phyloP scores from a whole-genome alignment of 352 stramenopile species.

The Peronospora belbahrii region DNA sequence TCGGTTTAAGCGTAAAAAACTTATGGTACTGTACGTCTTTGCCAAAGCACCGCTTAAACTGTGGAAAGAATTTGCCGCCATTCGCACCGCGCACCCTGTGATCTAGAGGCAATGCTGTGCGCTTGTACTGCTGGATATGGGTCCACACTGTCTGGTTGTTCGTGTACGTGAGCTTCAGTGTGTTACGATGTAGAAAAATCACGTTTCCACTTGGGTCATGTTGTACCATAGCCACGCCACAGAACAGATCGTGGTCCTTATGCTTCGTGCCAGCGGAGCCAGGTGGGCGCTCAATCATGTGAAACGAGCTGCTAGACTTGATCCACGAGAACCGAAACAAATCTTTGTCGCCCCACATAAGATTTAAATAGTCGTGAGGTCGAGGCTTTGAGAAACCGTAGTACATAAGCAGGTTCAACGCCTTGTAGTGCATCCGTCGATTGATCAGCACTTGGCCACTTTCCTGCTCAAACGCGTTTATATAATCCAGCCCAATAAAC shows the following conservation, averaged over 20 bases:
- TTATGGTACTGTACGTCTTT: conserved; percentile 66
- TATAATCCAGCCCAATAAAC: conserved; percentile 47
- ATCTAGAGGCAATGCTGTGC: conserved; percentile 22
- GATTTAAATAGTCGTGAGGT: conserved; percentile 36
- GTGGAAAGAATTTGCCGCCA: conserved; percentile 54
- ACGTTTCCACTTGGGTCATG: conserved; percentile 48
- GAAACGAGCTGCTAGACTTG: conserved; percentile 59
- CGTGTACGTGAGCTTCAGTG: conserved; percentile 45
- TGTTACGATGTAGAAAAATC: conserved; percentile 68
- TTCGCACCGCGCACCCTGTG: conserved; percentile 61
- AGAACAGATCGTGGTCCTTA: conserved; percentile 49
- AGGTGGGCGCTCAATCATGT: conserved; percentile 47
- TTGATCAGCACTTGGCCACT: conserved; percentile 73
- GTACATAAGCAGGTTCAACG: conserved; percentile 69
- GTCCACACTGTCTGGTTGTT: conserved; percentile 47
- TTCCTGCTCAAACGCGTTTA: conserved; percentile 76
- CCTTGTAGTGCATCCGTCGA: conserved; percentile 37
- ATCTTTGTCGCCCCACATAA: conserved; percentile 81
- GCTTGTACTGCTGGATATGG: conserved; percentile 56
- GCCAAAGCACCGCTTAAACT: conserved; percentile 63
- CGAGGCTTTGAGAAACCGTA: conserved; percentile 41
- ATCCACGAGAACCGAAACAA: conserved; percentile 76
- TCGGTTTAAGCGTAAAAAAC: conserved; percentile 54
- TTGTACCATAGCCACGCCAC: conserved; percentile 66
- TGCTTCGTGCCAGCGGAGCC: conserved; percentile 44